Evolutionary conservation across 495 filamentous ascomycete species (phyloP), one percentile per base, ranked within the genome.

Genomic region (Penicillium atrosanguineum): DNA sequence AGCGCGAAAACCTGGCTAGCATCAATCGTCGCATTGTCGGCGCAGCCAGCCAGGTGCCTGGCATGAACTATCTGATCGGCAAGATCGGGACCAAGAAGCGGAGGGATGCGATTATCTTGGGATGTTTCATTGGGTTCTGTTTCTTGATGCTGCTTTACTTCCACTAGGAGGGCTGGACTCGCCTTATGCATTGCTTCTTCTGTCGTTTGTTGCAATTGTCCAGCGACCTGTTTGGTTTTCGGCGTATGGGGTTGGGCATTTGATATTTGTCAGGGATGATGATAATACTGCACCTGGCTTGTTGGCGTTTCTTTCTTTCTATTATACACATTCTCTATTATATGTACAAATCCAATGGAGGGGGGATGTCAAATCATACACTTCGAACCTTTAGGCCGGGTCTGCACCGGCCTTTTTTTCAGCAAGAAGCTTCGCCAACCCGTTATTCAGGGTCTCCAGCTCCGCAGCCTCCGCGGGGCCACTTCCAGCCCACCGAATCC

Each of bases 21-120:
- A 90, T 99, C 50, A 93, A 96, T 65, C 73, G 93, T 51, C 78
- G 93, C 56, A 96, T 97, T 66, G 88, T 90, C 11, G 81, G 85
- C 6, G 93, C 90, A 28, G 94, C 92, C 42, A 87, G 88, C 62
- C 86, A 93, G 64, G 86, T 99, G 5, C 94, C 94, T 0, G 94
- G 94, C 23, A 85, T 99, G 63, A 97, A 97, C 70, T 84, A 85
- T 49, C 77, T 99, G 69, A 96, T 99, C 57, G 85, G 85, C 41
- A 86, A 91, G 77, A 99, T 99, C 62, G 92, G 91, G 56, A 86
- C 88, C 53, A 95, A 95, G 79, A 93, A 95, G 83, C 84, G 92
- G 70, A 82, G 95, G 61, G 94, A 99, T 77, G 91, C 91, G 44
- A 85, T 99, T 48, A 95, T 99, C 39, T 78, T 99, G 70, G 94